phyloP scores from a whole-genome alignment of 176 grass and related monocot species.

The Ensete glaucum region DNA sequence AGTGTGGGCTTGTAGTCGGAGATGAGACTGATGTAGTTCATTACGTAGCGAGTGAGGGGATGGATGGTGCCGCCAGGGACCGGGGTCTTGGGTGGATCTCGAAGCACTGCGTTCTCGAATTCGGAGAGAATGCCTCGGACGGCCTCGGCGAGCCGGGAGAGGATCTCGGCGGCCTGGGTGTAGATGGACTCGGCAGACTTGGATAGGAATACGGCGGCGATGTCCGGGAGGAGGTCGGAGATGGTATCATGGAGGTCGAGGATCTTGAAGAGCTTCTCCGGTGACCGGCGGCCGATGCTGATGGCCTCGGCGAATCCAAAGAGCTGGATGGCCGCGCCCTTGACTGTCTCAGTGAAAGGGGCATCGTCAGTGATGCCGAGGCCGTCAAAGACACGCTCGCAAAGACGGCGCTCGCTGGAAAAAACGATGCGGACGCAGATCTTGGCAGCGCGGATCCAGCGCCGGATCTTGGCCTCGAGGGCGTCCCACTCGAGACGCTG shows the following conservation, averaged over 20 bases:
- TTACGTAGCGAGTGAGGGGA: conserved; percentile 88
- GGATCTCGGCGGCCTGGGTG: conserved; percentile 58
- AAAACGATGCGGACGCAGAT: conserved; percentile 57
- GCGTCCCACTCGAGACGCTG: conserved; percentile 68
- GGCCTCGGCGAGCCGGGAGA: conserved; percentile 61
- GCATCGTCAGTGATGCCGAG: conserved; percentile 29
- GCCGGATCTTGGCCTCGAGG: conserved; percentile 65
- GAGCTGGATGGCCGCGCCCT: conserved; percentile 77
- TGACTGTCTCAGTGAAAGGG: conserved; percentile 72
- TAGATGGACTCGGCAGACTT: conserved; percentile 61
- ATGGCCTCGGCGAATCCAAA: conserved; percentile 84
- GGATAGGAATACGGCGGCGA: conserved; percentile 61
- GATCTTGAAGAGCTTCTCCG: conserved; percentile 94
- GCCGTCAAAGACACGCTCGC: conserved; percentile 68
- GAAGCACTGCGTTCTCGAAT: conserved; percentile 82
- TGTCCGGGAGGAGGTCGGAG: conserved; percentile 62
- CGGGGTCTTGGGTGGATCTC: conserved; percentile 56
- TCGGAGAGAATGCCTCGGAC: conserved; percentile 80
- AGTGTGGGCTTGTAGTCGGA: conserved; percentile 84
- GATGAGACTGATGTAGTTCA: conserved; percentile 81
- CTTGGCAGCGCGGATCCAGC: conserved; percentile 76
- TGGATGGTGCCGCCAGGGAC: conserved; percentile 85
- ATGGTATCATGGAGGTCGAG: conserved; percentile 83
- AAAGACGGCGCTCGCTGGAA: conserved; percentile 76
- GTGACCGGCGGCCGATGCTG: conserved; percentile 72